Conservation (phyloP, 164 flowering plant species). For the Stephania yunnanensis region DNA sequence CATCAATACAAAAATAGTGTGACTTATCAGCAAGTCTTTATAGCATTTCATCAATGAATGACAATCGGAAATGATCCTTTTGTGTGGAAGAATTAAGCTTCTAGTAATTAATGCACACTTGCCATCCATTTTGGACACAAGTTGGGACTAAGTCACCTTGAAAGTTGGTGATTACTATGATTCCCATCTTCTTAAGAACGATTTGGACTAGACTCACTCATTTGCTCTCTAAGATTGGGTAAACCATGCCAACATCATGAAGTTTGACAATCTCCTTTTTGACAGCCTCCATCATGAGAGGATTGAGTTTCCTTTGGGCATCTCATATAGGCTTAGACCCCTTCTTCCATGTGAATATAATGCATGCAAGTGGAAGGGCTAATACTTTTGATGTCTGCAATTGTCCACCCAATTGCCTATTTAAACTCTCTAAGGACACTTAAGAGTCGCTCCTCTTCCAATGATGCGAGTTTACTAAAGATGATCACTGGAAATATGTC, state of each 20-base stretch:
- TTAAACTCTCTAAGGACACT: no score
- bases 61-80: conserved; percentile 6
- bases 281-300: no score
- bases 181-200: background rate
- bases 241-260: background rate
- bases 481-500: no score
- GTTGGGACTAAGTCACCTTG: background rate
- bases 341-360: background rate
- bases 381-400: no score
- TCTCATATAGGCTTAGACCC: background rate
- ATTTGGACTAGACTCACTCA: background rate
- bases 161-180: background rate
- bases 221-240: background rate
- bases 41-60: background rate
- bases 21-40: background rate
- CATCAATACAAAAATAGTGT: background rate
- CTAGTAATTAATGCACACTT: conserved; percentile 8
- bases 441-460: no score
- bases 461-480: no score
- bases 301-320: no score
- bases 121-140: background rate
- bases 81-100: background rate
- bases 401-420: no score
- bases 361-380: no score
- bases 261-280: background rate